Base-by-base conservation (phyloP, 352 stramenopile genomes). In the Stramenopiles sp. region DNA sequence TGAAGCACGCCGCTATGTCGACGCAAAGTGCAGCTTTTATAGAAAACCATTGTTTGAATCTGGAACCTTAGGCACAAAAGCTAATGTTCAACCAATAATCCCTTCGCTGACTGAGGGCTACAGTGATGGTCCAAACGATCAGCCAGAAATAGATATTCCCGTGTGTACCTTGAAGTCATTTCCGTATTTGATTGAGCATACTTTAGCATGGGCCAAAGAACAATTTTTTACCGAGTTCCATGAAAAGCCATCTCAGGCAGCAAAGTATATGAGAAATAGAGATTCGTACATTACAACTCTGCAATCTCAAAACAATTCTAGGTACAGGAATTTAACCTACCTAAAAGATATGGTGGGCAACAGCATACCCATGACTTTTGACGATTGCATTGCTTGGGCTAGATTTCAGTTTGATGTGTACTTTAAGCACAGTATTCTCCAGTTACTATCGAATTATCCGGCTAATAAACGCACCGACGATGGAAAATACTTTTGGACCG, bases 81-180 rank as follows among this genome's bases (percentile, higher is more conserved):
- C 92, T 67, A 99, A 98, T 86, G 99, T 95, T 0, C 91, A 96
- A 80, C 86, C 95, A 81, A 89, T 95, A 27, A 89, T 95, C 27
- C 90, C 39, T 14, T 55, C 39, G 14, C 14, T 55, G 14, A 95
- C 96, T 30, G 91, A 95, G 82, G 98, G 98, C 86, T 99, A 99
- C 83, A 95, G 95, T 25, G 95, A 55, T 55, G 39, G 39, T 55
- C 98, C 94, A 44, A 92, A 94, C 55, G 96, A 99, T 85, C 96
- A 95, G 82, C 95, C 96, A 1, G 97, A 99, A 87, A 98, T 99
- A 88, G 97, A 90, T 80, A 99, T 99, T 85, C 96, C 96, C 7
- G 96, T 99, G 78, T 99, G 97, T 84, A 99, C 97, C 0, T 88
- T 99, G 29, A 99, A 99, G 88, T 99, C 99, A 88, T 99, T 99